Evolutionary conservation across 345 rosid species (phyloP), one percentile per base, ranked within the genome.

Genomic region (Boechera divaricarpa): DNA sequence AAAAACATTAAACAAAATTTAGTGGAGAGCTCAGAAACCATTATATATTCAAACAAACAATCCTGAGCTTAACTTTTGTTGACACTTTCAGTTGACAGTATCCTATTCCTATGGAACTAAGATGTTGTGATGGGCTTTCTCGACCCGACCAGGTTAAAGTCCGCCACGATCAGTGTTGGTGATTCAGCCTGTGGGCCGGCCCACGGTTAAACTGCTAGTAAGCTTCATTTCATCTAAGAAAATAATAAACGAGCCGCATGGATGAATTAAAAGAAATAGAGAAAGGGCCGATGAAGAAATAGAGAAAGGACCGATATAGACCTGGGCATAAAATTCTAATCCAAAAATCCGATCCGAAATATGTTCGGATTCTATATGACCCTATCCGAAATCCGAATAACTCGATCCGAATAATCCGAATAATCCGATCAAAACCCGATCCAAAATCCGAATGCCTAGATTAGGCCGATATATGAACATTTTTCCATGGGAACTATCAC

Each of bases 51-150:
- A 52, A 24, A 52, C 35, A 67, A 67, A 49, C 21, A 49, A 51
- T 51, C 42, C 18, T 11, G 12, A 32, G 4, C 32, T 55, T n/a
- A 11, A 10, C 4, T 2, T 35, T n/a, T 35, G 44, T n/a, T 35
- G 28, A 21, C 10, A 16, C 9, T 44, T 1, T 5, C 51, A 45
- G 62, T 57, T 57, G 41, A 57, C 26, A 15, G 3, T 13, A 15
- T 31, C 4, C 2, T 6, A 35, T 35, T 35, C 42, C 10, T 35
- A 31, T 57, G 12, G 6, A 32, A 33, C 21, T 32, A 7, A 57
- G 15, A n/a, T 15, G 41, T 58, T 18, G 56, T 21, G 28, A 47
- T 47, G 57, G 75, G 67, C 75, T 57, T 59, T 47, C 75, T 32
- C n/a, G 55, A 13, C 15, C 56, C 31, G 18, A 42, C 44, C 24